These are phyloP conservation scores for Erysimum pusillum DNA, from an alignment of 441 rosid genomes.

Conservation along the genomic window DNA sequence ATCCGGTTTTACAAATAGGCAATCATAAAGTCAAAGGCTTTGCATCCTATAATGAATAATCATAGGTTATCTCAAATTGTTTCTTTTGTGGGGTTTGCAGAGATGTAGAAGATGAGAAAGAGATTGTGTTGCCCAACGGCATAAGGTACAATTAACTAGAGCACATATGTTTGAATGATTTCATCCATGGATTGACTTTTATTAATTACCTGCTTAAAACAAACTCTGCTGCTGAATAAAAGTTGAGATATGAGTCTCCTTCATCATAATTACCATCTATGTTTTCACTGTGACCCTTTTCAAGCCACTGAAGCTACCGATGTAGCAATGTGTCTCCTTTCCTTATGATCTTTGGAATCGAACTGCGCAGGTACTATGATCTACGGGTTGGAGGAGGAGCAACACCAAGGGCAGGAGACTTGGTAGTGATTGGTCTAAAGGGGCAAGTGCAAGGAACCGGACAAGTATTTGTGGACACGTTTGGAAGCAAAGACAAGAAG, in stretches of 20 bases:
- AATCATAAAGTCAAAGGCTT: neutral
- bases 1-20: neutral
- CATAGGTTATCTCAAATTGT: neutral
- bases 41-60: neutral
- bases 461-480: constrained; percentile 72
- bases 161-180: constrained; percentile 1
- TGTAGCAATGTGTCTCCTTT: constrained; percentile 2
- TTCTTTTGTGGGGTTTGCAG: constrained; percentile 47
- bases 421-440: constrained; percentile 80
- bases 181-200: neutral
- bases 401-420: constrained; percentile 73
- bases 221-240: neutral
- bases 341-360: neutral
- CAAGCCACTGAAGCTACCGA: neutral
- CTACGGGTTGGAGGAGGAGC: constrained; percentile 81
- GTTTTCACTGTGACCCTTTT: too few relatives aligned
- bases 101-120: constrained; percentile 72
- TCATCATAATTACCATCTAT: neutral
- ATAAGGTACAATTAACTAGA: constrained; percentile 59
- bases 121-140: constrained; percentile 80
- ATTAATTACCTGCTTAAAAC: neutral
- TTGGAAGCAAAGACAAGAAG: constrained; percentile 59
- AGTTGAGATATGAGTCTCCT: neutral
- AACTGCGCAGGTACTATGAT: constrained; percentile 70
- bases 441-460: constrained; percentile 69